Base-by-base conservation (phyloP, 495 filamentous ascomycete species). In the Pseudotulostoma volvatum region DNA sequence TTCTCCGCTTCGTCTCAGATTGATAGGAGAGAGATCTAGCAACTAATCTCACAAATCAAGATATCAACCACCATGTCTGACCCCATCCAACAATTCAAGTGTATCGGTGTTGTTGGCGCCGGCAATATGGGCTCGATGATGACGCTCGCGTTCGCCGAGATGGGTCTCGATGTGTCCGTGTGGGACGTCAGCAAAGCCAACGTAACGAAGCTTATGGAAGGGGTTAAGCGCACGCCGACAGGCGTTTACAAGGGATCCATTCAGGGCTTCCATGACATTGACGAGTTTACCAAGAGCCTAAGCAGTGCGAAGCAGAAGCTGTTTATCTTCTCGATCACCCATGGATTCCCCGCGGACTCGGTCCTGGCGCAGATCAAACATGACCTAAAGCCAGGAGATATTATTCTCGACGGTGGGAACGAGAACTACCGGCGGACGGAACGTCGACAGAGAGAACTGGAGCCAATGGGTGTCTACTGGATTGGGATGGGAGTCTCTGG, bases 321-420 rank as follows among this genome's bases (percentile, higher is more conserved):
- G 2, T 74, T 84, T 46, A 57, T 84, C 40, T 82, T 83, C 50
- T 75, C 69, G 15, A 62, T 81, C 34, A 73, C 81, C 0, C 79
- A 84, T 41, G 78, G 81, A n/a, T 53, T 49, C n/a, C 68, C 73
- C 0, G 77, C 68, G 8, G 81, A 84, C 47, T 66, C 60, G 0
- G 77, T 79, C n/a, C 53, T 84, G 3, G 65, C 64, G 2, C 64
- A 64, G 38, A 56, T 84, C 7, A 61, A 64, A 34, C 63, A 61
- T 1, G 63, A 71, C 37, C 53, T 84, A 9, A 62, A 68, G 19
- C 58, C 52, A 17, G 76, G 75, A 4, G 79, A 85, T 49, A 71
- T 84, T 34, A 75, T 86, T 36, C 61, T 85, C 7, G 79, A 84
- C 49, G 74, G 72, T 14, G 74, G 73, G 0, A 84, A 84, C 44